These are phyloP conservation scores for Citrus trifoliata DNA, from an alignment of 345 rosid genomes.

Conservation along the genomic window DNA sequence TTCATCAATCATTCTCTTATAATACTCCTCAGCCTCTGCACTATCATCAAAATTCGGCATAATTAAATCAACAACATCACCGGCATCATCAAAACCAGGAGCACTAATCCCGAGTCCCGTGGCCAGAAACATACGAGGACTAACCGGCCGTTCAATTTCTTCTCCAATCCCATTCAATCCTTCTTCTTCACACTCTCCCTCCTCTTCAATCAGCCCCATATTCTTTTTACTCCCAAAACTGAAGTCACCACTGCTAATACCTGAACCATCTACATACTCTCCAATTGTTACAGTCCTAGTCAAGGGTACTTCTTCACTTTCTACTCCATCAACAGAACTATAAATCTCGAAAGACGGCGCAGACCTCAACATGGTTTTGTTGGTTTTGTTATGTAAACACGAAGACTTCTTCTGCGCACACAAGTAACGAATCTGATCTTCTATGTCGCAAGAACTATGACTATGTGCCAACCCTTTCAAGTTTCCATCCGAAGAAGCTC, in stretches of 20 bases:
- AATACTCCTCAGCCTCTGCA: conserved; percentile 47
- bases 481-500: conserved; percentile 31
- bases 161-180: conserved; percentile 20
- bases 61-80: conserved; percentile 27
- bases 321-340: conserved; percentile 27
- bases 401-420: conserved; percentile 15
- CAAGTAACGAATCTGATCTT: conserved; percentile 13
- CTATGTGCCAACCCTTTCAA: conserved; percentile 20
- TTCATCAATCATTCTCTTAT: conserved; percentile 57
- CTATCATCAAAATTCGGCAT: conserved; percentile 35
- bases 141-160: conserved; percentile 39
- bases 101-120: conserved; percentile 58
- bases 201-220: conserved; percentile 43
- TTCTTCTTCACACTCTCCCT: conserved; percentile 29
- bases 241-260: conserved; percentile 34
- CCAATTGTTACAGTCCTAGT: conserved; percentile 47
- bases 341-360: conserved; percentile 58
- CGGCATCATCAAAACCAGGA: conserved; percentile 24
- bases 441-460: conserved; percentile 8
- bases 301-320: conserved; percentile 24
- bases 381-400: neutral
- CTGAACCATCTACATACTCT: conserved; percentile 28
- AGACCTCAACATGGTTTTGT: conserved; percentile 39
- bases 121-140: conserved; percentile 72
- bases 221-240: conserved; percentile 32